phyloP scores from a whole-genome alignment of 192 early-diverging fungal genomes.

The Coemansia sp. region DNA sequence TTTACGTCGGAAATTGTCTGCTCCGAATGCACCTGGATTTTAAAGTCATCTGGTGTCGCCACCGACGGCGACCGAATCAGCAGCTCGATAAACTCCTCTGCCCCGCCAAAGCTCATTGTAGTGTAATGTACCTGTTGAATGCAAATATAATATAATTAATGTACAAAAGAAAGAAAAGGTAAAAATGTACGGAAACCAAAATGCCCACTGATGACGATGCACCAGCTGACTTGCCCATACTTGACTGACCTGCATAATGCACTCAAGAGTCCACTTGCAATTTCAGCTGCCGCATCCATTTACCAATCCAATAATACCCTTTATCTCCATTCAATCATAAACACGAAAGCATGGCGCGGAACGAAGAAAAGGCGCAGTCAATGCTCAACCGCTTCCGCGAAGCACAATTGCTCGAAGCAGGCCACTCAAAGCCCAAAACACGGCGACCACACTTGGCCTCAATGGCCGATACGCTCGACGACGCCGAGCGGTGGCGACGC shows the following conservation, averaged over 20 bases:
- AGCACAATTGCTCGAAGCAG: constrained; percentile 83
- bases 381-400: constrained; percentile 98
- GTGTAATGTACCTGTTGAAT: not conserved
- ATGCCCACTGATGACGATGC: not conserved
- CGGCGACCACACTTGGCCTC: constrained; percentile 77
- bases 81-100: constrained; percentile 11
- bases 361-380: constrained; percentile 98
- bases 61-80: constrained; percentile 45
- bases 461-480: constrained; percentile 65
- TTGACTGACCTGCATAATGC: not conserved
- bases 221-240: not conserved
- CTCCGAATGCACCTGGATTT: constrained; percentile 8
- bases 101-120: not conserved
- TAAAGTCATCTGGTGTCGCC: constrained; percentile 36
- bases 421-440: constrained; percentile 63
- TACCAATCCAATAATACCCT: too few species aligned
- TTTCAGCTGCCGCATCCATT: too few species aligned
- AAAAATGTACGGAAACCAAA: not conserved
- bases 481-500: constrained; percentile 90
- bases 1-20: constrained; percentile 34
- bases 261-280: not conserved
- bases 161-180: constrained; percentile 1
- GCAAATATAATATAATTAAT: not conserved
- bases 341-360: constrained; percentile 64
- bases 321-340: not conserved